Percentiles rank a stretch among this genome's conserved stretches.
Evolutionary conservation across 2,329 filamentous ascomycete genomes (phyloP).

Genomic region (Talaromyces albobiverticillius): DNA sequence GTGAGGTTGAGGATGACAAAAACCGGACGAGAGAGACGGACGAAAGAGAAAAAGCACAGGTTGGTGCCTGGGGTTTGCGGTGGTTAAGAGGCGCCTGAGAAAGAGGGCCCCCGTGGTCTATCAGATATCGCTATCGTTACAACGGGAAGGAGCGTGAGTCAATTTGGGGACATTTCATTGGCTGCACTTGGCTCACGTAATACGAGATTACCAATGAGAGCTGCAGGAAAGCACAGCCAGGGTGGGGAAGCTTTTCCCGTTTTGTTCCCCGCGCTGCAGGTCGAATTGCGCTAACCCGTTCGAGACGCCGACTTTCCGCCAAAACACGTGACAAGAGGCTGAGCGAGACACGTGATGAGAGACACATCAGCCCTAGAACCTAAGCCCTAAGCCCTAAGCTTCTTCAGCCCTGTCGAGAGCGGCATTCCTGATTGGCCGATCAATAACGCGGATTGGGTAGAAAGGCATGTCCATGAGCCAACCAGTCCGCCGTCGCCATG

Average conservation of each 20-base stretch:
- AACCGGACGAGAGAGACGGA: background rate
- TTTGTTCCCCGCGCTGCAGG: constrained; percentile 14
- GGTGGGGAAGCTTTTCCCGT: constrained; percentile 3
- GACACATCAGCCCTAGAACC: background rate
- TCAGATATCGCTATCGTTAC: background rate
- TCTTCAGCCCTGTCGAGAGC: background rate
- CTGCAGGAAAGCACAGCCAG: background rate
- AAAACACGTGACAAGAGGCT: too few relatives aligned
- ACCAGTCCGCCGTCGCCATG: background rate
- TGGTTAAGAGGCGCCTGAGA: background rate
- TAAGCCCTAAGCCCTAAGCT: constrained; percentile 1
- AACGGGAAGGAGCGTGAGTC: background rate
- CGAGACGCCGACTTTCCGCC: constrained; percentile 15
- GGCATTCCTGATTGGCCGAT: background rate
- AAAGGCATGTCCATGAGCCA: background rate
- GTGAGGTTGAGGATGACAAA: background rate
- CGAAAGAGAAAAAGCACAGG: background rate
- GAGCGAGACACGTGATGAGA: too few relatives aligned
- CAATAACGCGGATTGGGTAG: too few relatives aligned
- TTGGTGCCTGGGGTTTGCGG: background rate
- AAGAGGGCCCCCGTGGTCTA: background rate
- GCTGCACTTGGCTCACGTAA: background rate
- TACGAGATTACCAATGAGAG: background rate
- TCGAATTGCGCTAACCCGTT: constrained; percentile 4
- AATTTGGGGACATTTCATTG: background rate